phyloP scores from a whole-genome alignment of 169 alveolate genomes.

The Toxoplasma gondii region DNA sequence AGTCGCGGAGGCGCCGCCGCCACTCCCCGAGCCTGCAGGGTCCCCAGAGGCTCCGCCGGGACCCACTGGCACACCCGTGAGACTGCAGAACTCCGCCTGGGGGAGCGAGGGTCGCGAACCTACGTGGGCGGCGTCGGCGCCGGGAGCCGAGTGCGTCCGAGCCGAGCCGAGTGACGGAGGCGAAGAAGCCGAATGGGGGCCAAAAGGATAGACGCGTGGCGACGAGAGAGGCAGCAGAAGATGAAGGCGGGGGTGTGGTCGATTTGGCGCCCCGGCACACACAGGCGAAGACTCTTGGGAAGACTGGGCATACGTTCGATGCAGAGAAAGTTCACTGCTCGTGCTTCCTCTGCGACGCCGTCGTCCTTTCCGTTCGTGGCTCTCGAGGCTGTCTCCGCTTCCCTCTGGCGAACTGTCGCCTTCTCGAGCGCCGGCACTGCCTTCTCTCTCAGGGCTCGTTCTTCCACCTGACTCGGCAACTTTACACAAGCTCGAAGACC shows the following conservation, averaged over 20 bases:
- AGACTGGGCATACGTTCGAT: not conserved
- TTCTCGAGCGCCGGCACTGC: too few species aligned
- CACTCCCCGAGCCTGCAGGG: not conserved
- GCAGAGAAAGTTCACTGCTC: not conserved
- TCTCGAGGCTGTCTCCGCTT: not conserved
- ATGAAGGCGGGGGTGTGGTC: not conserved
- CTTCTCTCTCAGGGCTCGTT: too few species aligned
- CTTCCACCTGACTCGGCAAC: too few species aligned
- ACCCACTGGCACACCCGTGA: not conserved
- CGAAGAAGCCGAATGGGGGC: not conserved
- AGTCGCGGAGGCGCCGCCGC: not conserved
- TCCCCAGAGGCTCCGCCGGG: not conserved
- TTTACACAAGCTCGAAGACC: too few species aligned
- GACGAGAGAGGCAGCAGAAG: not conserved
- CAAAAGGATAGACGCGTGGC: not conserved
- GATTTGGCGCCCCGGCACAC: not conserved
- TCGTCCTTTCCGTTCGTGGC: not conserved
- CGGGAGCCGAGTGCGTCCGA: not conserved
- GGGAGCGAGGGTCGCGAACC: not conserved
- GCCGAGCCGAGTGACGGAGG: not conserved
- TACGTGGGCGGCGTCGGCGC: not conserved
- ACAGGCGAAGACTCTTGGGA: not conserved
- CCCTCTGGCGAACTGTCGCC: too few species aligned
- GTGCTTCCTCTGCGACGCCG: not conserved
- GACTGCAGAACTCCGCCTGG: not conserved